Evolutionary conservation across 1,284 basidiomycete genomes (phyloP), one percentile per base, ranked within the genome.

Genomic region (Sanghuangporus baumii): DNA sequence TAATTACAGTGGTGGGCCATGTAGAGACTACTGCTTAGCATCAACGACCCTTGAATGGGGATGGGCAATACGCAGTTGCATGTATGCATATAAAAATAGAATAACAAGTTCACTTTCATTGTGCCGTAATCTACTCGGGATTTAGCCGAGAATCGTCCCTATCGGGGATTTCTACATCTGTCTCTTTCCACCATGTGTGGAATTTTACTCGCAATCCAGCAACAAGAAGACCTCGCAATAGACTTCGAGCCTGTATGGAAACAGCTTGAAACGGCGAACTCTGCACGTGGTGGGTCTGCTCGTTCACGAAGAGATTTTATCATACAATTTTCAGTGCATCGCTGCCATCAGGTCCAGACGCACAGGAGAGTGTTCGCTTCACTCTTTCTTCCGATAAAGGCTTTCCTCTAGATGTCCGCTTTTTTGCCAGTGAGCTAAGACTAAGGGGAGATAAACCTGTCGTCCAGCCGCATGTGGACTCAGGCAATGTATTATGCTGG

Each of bases 341-440:
- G 37, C 2, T 55, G 3, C 14, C 4, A n/a, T 31, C 62, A 89
- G 87, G 88, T 23, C 88, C 88, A 14, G 88, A 89, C 72, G 80
- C 79, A 11, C 84, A 84, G 69, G 72, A 75, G 41, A 71, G 68
- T 18, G 66, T 67, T 63, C 68, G 31, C 12, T 40, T 48, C 23
- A 34, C 20, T 23, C 23, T 60, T 26, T 56, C 55, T 5, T 38
- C 69, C 4, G 55, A 40, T 14, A 23, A 43, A 40, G 59, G 23
- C 47, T 9, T 43, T 12, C 11, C 60, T 16, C 31, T 79, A 18
- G 60, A 69, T n/a, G 65, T 84, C 31, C 75, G 80, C 6, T 86
- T 94, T 64, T 88, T 83, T 69, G 87, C 87, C 0, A 92, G 93
- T 1, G 93, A 96, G 66, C 80, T 97, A 50, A 84, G 86, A 60